A percentile compares a stretch with the other conserved stretches of the same genome.
phyloP scores from a whole-genome alignment of 2,329 filamentous ascomycete genomes.

The Aspergillus floridensis region DNA sequence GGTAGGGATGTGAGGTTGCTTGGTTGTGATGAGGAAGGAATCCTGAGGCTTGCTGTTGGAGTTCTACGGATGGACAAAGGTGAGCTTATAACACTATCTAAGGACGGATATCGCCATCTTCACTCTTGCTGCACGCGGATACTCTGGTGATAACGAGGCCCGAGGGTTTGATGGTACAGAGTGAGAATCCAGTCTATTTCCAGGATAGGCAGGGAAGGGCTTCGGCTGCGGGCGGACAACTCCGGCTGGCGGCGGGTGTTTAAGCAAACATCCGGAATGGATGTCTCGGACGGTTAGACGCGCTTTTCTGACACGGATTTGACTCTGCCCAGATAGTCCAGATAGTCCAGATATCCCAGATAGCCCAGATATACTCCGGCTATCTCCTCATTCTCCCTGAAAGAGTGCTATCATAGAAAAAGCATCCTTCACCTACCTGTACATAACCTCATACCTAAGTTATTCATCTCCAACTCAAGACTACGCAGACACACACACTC shows the following conservation, averaged over 20 bases:
- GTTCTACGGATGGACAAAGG: background rate
- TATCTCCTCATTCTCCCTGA: background rate
- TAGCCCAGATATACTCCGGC: background rate
- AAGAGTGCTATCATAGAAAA: background rate
- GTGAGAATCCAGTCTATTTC: background rate
- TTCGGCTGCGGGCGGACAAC: slow-evolving; percentile 20
- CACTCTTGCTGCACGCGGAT: background rate
- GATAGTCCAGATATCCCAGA: background rate
- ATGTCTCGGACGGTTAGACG: background rate
- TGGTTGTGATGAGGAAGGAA: background rate
- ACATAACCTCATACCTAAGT: background rate
- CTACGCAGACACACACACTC: background rate
- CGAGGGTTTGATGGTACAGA: too few species aligned
- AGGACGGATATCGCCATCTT: background rate
- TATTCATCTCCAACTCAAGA: background rate
- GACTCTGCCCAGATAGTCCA: slow-evolving; percentile 8
- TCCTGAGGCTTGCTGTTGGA: background rate
- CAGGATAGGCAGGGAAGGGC: slow-evolving; percentile 1
- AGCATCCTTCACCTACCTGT: background rate
- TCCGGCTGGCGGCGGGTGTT: slow-evolving; percentile 19
- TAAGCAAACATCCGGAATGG: slow-evolving; percentile 2
- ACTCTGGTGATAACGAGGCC: background rate
- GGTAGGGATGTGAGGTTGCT: background rate
- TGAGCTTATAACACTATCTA: background rate
- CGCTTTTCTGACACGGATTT: background rate